Conservation (phyloP, 176 grass and related monocot genomes). For the Zizania latifolia region DNA sequence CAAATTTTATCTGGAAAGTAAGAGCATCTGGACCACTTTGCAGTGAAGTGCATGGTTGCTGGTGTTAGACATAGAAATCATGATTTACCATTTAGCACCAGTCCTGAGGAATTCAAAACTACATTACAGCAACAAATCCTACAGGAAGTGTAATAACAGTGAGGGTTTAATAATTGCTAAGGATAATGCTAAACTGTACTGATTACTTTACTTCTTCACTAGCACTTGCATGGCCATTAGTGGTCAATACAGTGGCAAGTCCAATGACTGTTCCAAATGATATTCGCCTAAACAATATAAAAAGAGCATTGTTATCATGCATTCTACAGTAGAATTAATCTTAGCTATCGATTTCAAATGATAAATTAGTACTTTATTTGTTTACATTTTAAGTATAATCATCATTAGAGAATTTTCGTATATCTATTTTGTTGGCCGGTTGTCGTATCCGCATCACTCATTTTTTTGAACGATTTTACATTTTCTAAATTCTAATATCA, state of each 20-base stretch:
- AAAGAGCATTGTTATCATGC: too few species aligned
- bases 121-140: not conserved
- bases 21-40: not conserved
- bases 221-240: not conserved
- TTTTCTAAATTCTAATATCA: too few species aligned
- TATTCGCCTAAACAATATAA: not conserved
- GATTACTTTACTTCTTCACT: not conserved
- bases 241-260: not conserved
- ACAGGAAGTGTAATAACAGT: not conserved
- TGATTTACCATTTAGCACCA: not conserved
- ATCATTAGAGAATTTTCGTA: too few species aligned
- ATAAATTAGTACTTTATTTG: too few species aligned
- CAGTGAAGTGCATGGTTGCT: not conserved
- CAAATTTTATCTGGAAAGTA: not conserved
- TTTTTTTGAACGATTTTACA: too few species aligned
- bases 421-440: too few species aligned
- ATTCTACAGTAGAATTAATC: too few species aligned
- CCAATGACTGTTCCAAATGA: not conserved
- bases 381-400: too few species aligned
- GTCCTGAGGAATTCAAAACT: not conserved
- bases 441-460: too few species aligned
- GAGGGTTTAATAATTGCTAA: not conserved
- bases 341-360: too few species aligned
- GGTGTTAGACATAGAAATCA: not conserved
- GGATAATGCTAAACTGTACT: not conserved